Evolutionary conservation across 805 yeast species (phyloP).

Genomic region (Kazachstania kunashirensis): DNA sequence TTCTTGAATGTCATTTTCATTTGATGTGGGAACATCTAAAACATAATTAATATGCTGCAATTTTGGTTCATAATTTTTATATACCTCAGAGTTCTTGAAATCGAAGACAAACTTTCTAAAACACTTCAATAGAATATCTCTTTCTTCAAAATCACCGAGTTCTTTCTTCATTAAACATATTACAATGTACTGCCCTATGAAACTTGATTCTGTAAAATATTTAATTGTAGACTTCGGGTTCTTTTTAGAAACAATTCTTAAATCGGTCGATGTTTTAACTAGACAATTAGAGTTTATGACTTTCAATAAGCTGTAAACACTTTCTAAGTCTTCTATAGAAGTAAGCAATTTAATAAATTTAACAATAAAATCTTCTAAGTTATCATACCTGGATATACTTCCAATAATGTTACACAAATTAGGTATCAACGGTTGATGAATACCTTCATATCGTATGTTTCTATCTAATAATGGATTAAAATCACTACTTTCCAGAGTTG

Average conservation of each 20-base stretch:
- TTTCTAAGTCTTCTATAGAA: constrained; percentile 5
- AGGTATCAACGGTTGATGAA: constrained; percentile 17
- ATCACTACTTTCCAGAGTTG: constrained; percentile 13
- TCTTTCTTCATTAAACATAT: constrained; percentile 9
- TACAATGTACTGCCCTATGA: constrained; percentile 13
- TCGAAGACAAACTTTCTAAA: not conserved
- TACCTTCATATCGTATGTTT: constrained; percentile 2
- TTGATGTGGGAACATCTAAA: not conserved
- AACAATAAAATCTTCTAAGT: not conserved
- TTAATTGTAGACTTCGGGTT: not conserved
- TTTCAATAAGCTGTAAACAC: constrained; percentile 2
- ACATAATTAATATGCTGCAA: not conserved
- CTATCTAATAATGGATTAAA: constrained; percentile 15
- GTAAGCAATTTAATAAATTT: constrained; percentile 6
- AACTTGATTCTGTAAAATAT: constrained; percentile 12
- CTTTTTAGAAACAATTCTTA: not conserved
- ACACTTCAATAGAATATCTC: constrained; percentile 1
- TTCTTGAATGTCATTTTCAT: not conserved
- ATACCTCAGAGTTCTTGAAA: constrained; percentile 6
- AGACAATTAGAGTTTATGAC: not conserved
- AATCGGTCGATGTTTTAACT: not conserved
- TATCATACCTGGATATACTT: constrained; percentile 3
- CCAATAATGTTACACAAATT: constrained; percentile 6
- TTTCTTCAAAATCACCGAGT: constrained; percentile 14
- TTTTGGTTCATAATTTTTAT: constrained; percentile 1